Evolutionary conservation across 768 basidiomycete species (phyloP), one percentile per base, ranked within the genome.

Genomic region (Gloeostereum incarnatum): DNA sequence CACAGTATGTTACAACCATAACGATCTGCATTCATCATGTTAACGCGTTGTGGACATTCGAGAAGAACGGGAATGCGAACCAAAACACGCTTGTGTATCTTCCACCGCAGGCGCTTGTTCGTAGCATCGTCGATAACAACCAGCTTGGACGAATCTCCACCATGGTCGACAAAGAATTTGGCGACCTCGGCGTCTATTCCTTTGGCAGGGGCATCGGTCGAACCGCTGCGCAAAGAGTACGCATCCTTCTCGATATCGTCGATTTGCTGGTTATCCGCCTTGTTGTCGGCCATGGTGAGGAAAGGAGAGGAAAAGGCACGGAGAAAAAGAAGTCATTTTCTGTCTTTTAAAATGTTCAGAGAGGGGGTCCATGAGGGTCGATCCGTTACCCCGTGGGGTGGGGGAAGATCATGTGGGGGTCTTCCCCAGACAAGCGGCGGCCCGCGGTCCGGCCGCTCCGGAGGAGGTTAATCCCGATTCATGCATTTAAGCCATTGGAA

Each of bases 141-240:
- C 6, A 47, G 46, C 26, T 57, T 51, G 3, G 48, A 36, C 8
- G 37, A 38, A 18, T 49, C 38, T 6, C 49, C 27, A 16, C 46
- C 45, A 36, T 60, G 26, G 7, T 40, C 49, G 5, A 62, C 60
- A 37, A 68, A 65, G 49, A 69, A 69, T 13, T 63, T 51, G 2
- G 66, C 66, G 9, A 69, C 62, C 51, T 68, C 68, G n/a, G 60
- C 52, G 44, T 68, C 66, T 34, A 68, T 68, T 16, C 66, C 65
- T 19, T 40, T 39, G 2, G 50, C 46, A 29, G 48, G 48, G 30
- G 40, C 33, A 41, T 45, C 42, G 16, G 44, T 50, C 22, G 51
- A 56, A 7, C 53, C 57, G 42, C 62, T 67, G 19, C 43, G 42
- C 24, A 65, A 29, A 14, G 64, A 63, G 35, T 56, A 53, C 6